phyloP scores from a whole-genome alignment of 345 rosid species.

The Gossypium anomalum region DNA sequence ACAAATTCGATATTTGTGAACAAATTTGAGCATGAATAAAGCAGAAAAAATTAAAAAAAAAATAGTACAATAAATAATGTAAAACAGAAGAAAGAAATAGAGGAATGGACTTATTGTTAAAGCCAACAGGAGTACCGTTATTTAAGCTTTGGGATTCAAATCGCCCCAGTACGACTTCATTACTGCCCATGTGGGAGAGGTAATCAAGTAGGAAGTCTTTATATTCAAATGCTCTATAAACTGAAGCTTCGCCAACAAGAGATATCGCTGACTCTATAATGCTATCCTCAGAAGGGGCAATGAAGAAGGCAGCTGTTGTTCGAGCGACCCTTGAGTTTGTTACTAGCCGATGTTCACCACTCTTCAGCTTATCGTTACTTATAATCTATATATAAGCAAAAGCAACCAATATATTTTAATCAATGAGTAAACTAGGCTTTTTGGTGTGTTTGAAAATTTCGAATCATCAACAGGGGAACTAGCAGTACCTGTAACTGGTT shows the following conservation, averaged over 20 bases:
- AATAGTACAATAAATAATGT: too few species aligned
- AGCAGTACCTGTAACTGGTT: slow-evolving; percentile 7
- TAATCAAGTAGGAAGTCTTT: slow-evolving; percentile 3
- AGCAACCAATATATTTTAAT: too few species aligned
- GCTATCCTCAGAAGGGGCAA: slow-evolving; percentile 4
- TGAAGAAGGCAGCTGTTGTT: slow-evolving; percentile 21
- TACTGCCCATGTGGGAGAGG: background rate
- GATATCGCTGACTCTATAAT: slow-evolving; percentile 20
- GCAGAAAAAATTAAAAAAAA: too few species aligned
- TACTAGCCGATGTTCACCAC: slow-evolving; percentile 30
- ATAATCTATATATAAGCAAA: background rate
- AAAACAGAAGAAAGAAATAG: too few species aligned
- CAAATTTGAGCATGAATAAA: too few species aligned
- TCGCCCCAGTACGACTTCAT: slow-evolving; percentile 2
- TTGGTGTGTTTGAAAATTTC: too few species aligned
- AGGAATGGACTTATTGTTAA: too few species aligned
- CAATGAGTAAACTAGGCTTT: too few species aligned
- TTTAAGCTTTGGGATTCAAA: background rate
- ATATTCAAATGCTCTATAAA: slow-evolving; percentile 14
- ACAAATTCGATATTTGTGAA: too few species aligned
- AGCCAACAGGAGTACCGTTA: background rate
- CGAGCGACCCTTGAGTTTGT: slow-evolving; percentile 18
- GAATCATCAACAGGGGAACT: too few species aligned
- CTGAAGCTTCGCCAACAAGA: slow-evolving; percentile 6
- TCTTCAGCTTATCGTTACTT: slow-evolving; percentile 6